Conservation (phyloP, 2,329 filamentous ascomycete species). For the Lachnellula occidentalis region DNA sequence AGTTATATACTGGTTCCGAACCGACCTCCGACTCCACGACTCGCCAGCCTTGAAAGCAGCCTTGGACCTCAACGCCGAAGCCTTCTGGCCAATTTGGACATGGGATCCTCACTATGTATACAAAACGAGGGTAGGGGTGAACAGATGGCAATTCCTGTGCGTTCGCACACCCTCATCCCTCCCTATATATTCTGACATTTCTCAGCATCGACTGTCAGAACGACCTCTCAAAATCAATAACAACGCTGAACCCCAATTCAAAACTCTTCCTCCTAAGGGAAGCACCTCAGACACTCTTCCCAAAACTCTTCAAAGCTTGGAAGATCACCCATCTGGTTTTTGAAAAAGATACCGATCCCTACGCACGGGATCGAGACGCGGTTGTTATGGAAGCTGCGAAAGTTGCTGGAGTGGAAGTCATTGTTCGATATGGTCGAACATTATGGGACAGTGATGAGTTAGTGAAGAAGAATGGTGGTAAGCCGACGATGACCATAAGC, state of each 20-base stretch:
- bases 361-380: slow-evolving; percentile 59
- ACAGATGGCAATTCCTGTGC: slow-evolving; percentile 68
- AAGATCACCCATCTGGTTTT: slow-evolving; percentile 71
- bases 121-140: slow-evolving; percentile 61
- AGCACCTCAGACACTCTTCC: slow-evolving; percentile 64
- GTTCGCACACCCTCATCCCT: slow-evolving; percentile 1
- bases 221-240: slow-evolving; percentile 62
- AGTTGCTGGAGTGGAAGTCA: slow-evolving; percentile 61
- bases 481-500: slow-evolving; percentile 68
- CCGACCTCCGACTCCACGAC: slow-evolving; percentile 72
- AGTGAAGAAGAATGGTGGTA: slow-evolving; percentile 58
- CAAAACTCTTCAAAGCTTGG: slow-evolving; percentile 70
- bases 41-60: slow-evolving; percentile 69
- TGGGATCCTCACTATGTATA: slow-evolving; percentile 82
- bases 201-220: slow-evolving; percentile 64
- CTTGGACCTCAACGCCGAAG: slow-evolving; percentile 61
- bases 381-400: slow-evolving; percentile 53
- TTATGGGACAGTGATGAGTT: slow-evolving; percentile 69
- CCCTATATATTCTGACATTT: not conserved
- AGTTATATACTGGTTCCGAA: slow-evolving; percentile 75
- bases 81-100: slow-evolving; percentile 70
- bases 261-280: slow-evolving; percentile 69
- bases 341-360: slow-evolving; percentile 73
- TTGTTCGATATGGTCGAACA: slow-evolving; percentile 60
- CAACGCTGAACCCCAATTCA: slow-evolving; percentile 62